Base-by-base conservation (phyloP, 1,139 yeast genomes). In the Sporopachydermia cereana region DNA sequence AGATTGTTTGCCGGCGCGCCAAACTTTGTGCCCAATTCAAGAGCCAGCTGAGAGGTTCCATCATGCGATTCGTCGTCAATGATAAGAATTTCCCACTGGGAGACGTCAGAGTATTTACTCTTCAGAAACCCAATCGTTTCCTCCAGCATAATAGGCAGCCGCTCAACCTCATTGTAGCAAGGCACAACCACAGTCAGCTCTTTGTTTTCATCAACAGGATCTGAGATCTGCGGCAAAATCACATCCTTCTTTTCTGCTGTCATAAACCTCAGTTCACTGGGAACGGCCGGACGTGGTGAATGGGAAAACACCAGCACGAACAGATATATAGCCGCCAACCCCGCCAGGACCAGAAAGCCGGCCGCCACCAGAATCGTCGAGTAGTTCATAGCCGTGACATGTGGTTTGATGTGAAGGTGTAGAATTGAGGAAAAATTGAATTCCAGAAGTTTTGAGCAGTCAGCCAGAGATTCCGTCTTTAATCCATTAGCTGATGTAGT, bases 51-150 rank as follows among this genome's bases (percentile, higher is more conserved):
- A 7, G 78, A 75, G 0, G 98, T 91, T 2, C 80, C 80, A 62
- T 91, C 98, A 42, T 61, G 67, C 2, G 95, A 84, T 2, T 96
- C 96, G 62, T 91, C 98, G 62, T 91, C 97, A 16, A 91, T 91
- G 22, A 91, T 71, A 34, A 91, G 51, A 43, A 91, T 77, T 63
- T 91, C 98, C 74, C 79, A 89, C 29, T 43, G 39, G 12, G 48
- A 48, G 22, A 49, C 43, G 2, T 41, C 43, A 24, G 52, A 57
- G 49, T 65, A 68, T 4, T 61, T 52, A 2, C 50, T 42, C 30
- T 70, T 60, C 50, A 93, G 67, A 53, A 72, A 76, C 9, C 62
- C 74, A 39, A 85, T 70, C 2, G 93, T 74, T 50, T 91, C 97
- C 46, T 76, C 79, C 47, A 91, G 68, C 94, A 91, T 85, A 43